Base-by-base conservation (phyloP, 202 grass and related monocot genomes). In the Setaria italica region DNA sequence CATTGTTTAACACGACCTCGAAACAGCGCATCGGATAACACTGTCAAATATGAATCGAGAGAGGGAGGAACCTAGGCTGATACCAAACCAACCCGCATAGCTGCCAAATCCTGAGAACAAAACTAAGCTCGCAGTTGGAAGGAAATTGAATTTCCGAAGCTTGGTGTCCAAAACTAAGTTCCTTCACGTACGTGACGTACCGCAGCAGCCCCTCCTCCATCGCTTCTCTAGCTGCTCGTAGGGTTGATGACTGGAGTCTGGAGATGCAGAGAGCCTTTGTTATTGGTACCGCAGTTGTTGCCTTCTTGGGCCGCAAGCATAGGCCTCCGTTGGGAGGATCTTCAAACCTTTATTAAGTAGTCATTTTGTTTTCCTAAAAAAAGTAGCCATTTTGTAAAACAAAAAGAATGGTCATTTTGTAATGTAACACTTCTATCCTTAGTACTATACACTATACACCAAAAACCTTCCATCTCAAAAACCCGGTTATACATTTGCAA, bases 1-100 rank as follows among this genome's bases (percentile, higher is more conserved):
- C 72, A 10, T 32, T 11, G 9, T 70, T 62, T 41, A 51, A 19
- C 25, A 45, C 4, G 34, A 82, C 11, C 37, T 7, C 3, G 46
- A 81, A 80, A 21, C 13, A 70, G 21, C 9, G 14, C 41, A 37
- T 21, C 37, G 0, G 9, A 60, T 62, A 56, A 14, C 6, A 73
- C 25, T 51, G 47, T 76, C 82, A 60, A 70, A 20, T 55, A 55
- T 37, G 16, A 74, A 43, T 35, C 30, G 34, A 20, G 70, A 55
- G 32, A 74, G 16, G 15, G 70, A 53, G 32, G 13, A 43, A 66
- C 81, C 67, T 67, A 59, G 10, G 56, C 2, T 1, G 16, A 4
- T 1, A 20, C 9, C 11, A 35, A 88, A 45, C 43, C 43, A 83
- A 20, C 21, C 29, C 15, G 34, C 0, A 6, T 72, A 6, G 34